Base-by-base conservation (phyloP, 139 green algal genomes). In the Chlamydomonas schloesseri region DNA sequence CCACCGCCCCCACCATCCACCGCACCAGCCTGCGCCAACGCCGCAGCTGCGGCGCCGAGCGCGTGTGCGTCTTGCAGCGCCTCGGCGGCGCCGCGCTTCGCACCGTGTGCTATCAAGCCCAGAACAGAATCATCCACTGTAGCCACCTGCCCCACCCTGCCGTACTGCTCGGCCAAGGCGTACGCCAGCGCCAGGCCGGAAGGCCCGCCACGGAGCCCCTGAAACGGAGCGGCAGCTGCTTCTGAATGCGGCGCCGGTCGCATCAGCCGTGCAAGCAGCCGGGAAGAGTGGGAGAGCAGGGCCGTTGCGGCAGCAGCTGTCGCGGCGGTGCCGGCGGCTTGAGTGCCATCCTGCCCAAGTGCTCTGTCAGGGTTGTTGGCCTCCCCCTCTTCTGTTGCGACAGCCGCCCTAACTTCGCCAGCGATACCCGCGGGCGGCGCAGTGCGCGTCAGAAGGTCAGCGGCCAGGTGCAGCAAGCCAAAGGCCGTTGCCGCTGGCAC, bases 391-490 rank as follows among this genome's bases (percentile, higher is more conserved):
- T n/a, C n/a, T n/a, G n/a, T n/a, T n/a, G n/a, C n/a, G n/a, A 23
- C 47, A 53, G 31, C 74, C 53, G 31, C 53, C n/a, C n/a, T n/a
- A n/a, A n/a, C n/a, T 11, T 21, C 18, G 5, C 6, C 42, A 50
- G 31, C 17, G 55, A 53, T 33, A 55, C 55, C 74, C 3, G 74
- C 18, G 50, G 73, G 50, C 47, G 46, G 50, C 31, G 73, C 73
- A 29, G 17, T 14, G 73, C 73, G 50, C 15, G 55, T n/a, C 24
- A 70, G 74, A 9, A 81, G 53, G n/a, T 31, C 74, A 15, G 55
- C 74, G 24, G 74, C 53, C 74, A 81, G 33, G 31, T 81, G 53
- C 17, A 81, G 29, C 31, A 81, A 23, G 33, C 74, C 74, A 17
- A 57, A 70, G 20, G 36, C 74, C 31, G 31, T 53, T 13, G 21